phyloP scores from a whole-genome alignment of 1,284 basidiomycete genomes.

The Agaricales sp. region DNA sequence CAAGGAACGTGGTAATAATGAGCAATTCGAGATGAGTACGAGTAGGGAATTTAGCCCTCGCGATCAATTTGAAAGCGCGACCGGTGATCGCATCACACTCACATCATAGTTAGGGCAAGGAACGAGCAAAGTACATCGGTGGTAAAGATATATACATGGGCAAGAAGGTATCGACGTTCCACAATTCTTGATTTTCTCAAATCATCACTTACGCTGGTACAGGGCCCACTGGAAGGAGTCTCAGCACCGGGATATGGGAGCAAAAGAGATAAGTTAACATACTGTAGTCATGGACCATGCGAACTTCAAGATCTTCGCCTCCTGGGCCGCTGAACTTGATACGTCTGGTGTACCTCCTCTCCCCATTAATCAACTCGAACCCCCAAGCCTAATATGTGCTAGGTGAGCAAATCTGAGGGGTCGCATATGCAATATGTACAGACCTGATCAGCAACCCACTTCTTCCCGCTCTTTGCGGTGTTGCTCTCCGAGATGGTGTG shows the following conservation, averaged over 20 bases:
- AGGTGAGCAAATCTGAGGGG: neutral
- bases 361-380: slow-evolving; percentile 46
- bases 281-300: slow-evolving; percentile 62
- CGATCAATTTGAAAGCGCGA: too few relatives aligned
- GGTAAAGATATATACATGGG: neutral
- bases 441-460: slow-evolving; percentile 44
- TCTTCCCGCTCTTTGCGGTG: slow-evolving; percentile 37
- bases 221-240: too few relatives aligned
- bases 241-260: too few relatives aligned
- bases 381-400: slow-evolving; percentile 48
- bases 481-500: slow-evolving; percentile 41
- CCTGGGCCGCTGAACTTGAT: slow-evolving; percentile 55
- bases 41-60: too few relatives aligned
- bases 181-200: neutral
- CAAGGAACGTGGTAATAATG: too few relatives aligned
- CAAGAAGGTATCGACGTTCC: neutral
- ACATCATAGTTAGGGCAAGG: too few relatives aligned
- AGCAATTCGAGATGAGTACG: too few relatives aligned
- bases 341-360: slow-evolving; percentile 51
- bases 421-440: slow-evolving; percentile 11
- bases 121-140: neutral
- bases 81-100: too few relatives aligned
- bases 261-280: too few relatives aligned
- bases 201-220: too few relatives aligned
- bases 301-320: slow-evolving; percentile 43